Conservation (phyloP, 345 rosid species). For the Arabis alpina region DNA sequence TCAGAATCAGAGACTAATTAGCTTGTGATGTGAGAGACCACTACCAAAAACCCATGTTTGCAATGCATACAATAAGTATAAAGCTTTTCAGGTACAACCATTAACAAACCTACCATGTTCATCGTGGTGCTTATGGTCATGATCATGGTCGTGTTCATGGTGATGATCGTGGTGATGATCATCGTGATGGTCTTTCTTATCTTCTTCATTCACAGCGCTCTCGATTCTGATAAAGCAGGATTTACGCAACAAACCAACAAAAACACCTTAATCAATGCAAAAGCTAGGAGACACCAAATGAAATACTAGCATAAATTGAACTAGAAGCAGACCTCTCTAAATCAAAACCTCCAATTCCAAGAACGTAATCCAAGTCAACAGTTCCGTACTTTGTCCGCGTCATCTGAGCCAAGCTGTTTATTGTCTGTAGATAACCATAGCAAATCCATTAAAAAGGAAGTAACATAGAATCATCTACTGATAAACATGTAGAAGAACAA, state of each 20-base stretch:
- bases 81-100: background rate
- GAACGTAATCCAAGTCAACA: slow-evolving; percentile 94
- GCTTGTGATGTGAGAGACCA: slow-evolving; percentile 8
- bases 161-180: slow-evolving; percentile 56
- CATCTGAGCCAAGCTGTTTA: slow-evolving; percentile 80
- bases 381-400: slow-evolving; percentile 78
- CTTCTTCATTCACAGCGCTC: slow-evolving; percentile 67
- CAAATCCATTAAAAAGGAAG: slow-evolving; percentile 21
- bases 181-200: slow-evolving; percentile 58
- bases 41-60: background rate
- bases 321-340: slow-evolving; percentile 71
- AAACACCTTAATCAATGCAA: slow-evolving; percentile 13
- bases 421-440: slow-evolving; percentile 54
- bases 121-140: slow-evolving; percentile 62
- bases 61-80: slow-evolving; percentile 6
- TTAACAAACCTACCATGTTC: slow-evolving; percentile 61
- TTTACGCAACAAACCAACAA: background rate
- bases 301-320: slow-evolving; percentile 27
- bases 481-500: background rate
- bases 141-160: slow-evolving; percentile 56
- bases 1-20: slow-evolving; percentile 21
- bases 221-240: slow-evolving; percentile 63
- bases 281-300: slow-evolving; percentile 28
- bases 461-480: slow-evolving; percentile 5
- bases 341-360: slow-evolving; percentile 98